Percentiles rank a stretch among this genome's conserved stretches.
Evolutionary conservation across 2,329 filamentous ascomycete species (phyloP).

Genomic region (Apiospora malaysiana): DNA sequence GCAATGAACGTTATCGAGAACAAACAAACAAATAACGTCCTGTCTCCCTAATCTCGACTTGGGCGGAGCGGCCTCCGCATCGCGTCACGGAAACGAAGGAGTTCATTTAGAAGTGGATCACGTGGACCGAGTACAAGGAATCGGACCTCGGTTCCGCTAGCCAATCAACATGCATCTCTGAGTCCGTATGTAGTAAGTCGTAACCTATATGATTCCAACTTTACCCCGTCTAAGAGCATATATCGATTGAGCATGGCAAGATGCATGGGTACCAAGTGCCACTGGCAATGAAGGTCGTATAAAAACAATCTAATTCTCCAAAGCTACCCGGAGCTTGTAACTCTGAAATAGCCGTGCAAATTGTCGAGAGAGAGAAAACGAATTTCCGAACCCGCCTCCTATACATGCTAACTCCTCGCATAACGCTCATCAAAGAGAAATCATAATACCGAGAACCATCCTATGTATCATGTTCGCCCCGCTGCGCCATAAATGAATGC

Average conservation of each 20-base stretch:
- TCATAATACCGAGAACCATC: background rate
- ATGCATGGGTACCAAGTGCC: background rate
- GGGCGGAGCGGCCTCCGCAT: conserved; percentile 7
- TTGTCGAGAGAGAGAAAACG: background rate
- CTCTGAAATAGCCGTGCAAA: background rate
- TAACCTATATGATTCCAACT: background rate
- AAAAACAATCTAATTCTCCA: conserved; percentile 1
- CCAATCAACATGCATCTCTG: background rate
- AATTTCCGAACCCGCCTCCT: background rate
- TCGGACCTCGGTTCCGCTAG: conserved; percentile 1
- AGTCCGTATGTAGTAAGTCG: conserved; percentile 14
- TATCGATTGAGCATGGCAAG: background rate
- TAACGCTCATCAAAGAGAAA: conserved; percentile 9
- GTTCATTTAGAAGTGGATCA: conserved; percentile 16
- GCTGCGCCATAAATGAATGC: background rate
- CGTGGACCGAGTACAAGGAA: background rate
- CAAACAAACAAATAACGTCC: background rate
- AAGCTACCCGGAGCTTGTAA: background rate
- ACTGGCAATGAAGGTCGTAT: background rate
- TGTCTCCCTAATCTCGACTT: background rate
- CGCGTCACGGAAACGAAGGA: background rate
- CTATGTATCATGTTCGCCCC: background rate
- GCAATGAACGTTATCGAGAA: background rate
- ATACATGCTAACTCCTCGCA: conserved; percentile 8
- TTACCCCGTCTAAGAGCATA: background rate